Conservation (phyloP, 129 eudicot genomes). For the Flaveria trinervia region DNA sequence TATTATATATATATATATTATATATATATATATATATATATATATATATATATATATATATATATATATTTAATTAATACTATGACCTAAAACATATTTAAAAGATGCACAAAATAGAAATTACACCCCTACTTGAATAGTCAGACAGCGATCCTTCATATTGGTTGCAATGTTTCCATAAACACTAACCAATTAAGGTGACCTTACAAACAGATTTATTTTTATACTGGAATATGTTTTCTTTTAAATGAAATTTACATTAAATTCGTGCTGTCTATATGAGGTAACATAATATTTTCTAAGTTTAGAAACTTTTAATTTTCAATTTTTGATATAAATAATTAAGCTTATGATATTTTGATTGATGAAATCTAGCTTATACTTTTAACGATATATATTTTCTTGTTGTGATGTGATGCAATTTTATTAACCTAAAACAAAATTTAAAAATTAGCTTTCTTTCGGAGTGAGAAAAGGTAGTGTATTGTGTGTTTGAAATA, state of each 20-base stretch:
- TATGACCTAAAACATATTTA: no score
- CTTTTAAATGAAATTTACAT: neutral
- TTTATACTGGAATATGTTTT: neutral
- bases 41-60: no score
- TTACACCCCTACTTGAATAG: no score
- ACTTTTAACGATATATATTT: neutral
- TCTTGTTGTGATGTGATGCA: neutral
- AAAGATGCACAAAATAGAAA: no score
- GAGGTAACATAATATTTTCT: neutral
- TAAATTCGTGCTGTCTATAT: neutral
- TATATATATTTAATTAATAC: no score
- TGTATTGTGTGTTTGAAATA: neutral
- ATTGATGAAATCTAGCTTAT: neutral
- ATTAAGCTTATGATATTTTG: neutral
- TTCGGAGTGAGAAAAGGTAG: neutral
- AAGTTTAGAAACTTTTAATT: neutral
- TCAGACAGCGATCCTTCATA: no score
- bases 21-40: no score
- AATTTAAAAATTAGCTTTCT: neutral
- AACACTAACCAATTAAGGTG: neutral
- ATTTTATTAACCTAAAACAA: neutral
- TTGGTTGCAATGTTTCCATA: neutral
- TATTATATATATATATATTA: no score
- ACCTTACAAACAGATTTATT: neutral
- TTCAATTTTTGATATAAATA: neutral